Evolutionary conservation across 1,284 basidiomycete genomes (phyloP).

Genomic region (Grifola frondosa): DNA sequence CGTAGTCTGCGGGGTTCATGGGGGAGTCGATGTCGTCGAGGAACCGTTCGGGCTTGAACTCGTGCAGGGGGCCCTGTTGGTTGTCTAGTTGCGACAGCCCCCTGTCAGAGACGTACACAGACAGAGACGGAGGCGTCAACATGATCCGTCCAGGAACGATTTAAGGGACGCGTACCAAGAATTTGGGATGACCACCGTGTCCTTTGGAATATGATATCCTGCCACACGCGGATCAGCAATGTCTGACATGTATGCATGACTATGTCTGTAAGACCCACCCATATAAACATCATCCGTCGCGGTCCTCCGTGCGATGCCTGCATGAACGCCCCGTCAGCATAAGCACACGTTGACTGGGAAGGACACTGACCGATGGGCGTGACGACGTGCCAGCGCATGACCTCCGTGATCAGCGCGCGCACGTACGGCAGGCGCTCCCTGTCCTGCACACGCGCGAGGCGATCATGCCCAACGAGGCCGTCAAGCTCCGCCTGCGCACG

Average conservation of each 20-base stretch:
- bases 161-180: too few relatives aligned
- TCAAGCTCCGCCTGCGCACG: too few relatives aligned
- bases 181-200: slow-evolving; percentile 18
- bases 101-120: too few relatives aligned
- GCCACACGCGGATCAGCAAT: too few relatives aligned
- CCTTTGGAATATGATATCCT: slow-evolving; percentile 20
- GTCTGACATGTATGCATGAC: too few relatives aligned
- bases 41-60: neutral
- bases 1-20: slow-evolving; percentile 12
- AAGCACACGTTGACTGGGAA: neutral
- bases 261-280: too few relatives aligned
- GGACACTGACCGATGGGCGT: slow-evolving; percentile 12
- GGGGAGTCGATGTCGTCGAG: neutral
- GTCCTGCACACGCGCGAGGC: neutral
- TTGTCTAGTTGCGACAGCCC: too few relatives aligned
- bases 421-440: neutral
- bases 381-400: slow-evolving; percentile 9
- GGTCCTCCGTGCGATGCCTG: slow-evolving; percentile 15
- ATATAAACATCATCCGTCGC: slow-evolving; percentile 17
- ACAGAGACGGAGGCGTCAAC: neutral
- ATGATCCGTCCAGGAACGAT: too few relatives aligned
- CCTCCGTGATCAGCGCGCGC: neutral
- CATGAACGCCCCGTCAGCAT: too few relatives aligned
- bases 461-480: neutral
- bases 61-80: slow-evolving; percentile 10